phyloP scores from a whole-genome alignment of 192 early-diverging fungal genomes.

The Coemansia sp. region DNA sequence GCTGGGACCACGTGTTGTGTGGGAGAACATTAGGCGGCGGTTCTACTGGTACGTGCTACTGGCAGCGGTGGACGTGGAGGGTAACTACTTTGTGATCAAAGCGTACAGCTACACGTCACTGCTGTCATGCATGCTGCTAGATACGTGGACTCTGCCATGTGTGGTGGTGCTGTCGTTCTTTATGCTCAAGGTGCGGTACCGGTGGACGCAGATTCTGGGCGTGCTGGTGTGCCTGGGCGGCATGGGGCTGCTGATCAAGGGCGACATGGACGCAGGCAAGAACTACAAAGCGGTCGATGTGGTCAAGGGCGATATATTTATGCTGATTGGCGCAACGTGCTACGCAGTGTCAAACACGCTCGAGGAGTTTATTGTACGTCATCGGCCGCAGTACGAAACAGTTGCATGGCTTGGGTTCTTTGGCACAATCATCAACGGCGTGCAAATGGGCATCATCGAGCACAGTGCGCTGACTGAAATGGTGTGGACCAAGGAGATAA shows the following conservation, averaged over 20 bases:
- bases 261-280: constrained; percentile 64
- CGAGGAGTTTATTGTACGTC: constrained; percentile 72
- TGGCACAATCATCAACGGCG: constrained; percentile 69
- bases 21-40: constrained; percentile 43
- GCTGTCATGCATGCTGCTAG: constrained; percentile 74
- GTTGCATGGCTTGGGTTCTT: constrained; percentile 73
- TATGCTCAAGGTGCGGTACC: constrained; percentile 63
- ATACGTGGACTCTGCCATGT: constrained; percentile 74
- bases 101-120: constrained; percentile 74
- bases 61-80: constrained; percentile 75
- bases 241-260: constrained; percentile 65
- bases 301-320: constrained; percentile 72
- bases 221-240: constrained; percentile 68
- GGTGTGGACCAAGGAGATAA: constrained; percentile 55
- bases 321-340: constrained; percentile 68
- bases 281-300: constrained; percentile 59
- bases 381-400: constrained; percentile 72
- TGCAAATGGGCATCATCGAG: constrained; percentile 72
- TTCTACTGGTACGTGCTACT: constrained; percentile 60
- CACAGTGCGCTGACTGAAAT: constrained; percentile 54
- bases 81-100: constrained; percentile 81
- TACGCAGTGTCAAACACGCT: constrained; percentile 74
- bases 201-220: constrained; percentile 67
- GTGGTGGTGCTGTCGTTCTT: constrained; percentile 70
- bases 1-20: constrained; percentile 39